phyloP scores from a whole-genome alignment of 331 rosid species.

The Quercus phellos region DNA sequence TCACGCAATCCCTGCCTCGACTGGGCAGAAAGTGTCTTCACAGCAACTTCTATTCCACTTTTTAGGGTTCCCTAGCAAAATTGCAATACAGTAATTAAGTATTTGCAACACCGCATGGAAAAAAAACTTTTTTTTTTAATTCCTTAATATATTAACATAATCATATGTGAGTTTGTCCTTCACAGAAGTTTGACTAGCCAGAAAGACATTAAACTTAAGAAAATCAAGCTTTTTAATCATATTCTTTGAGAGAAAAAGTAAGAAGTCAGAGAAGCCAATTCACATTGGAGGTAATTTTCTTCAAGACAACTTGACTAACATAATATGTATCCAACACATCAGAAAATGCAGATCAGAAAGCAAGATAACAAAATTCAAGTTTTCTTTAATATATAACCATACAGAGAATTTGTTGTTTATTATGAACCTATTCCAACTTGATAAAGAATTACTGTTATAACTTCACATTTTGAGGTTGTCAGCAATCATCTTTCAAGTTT shows the following conservation, averaged over 20 bases:
- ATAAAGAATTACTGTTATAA: background rate
- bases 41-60: constrained; percentile 61
- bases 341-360: background rate
- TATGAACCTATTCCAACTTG: background rate
- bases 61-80: constrained; percentile 68
- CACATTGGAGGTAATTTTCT: background rate
- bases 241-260: background rate
- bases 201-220: background rate
- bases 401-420: background rate
- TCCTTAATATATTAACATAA: background rate
- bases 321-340: background rate
- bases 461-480: background rate
- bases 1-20: constrained; percentile 85
- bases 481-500: background rate
- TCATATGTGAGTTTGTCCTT: background rate
- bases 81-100: constrained; percentile 16
- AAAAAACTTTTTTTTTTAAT: background rate
- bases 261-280: background rate
- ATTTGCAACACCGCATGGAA: background rate
- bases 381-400: background rate
- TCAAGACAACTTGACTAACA: background rate
- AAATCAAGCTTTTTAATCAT: background rate
- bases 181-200: background rate
- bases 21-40: constrained; percentile 77
- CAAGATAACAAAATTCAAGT: background rate